These are phyloP conservation scores for Glonium stellatum DNA, from an alignment of 495 filamentous ascomycete genomes.

Conservation along the genomic window DNA sequence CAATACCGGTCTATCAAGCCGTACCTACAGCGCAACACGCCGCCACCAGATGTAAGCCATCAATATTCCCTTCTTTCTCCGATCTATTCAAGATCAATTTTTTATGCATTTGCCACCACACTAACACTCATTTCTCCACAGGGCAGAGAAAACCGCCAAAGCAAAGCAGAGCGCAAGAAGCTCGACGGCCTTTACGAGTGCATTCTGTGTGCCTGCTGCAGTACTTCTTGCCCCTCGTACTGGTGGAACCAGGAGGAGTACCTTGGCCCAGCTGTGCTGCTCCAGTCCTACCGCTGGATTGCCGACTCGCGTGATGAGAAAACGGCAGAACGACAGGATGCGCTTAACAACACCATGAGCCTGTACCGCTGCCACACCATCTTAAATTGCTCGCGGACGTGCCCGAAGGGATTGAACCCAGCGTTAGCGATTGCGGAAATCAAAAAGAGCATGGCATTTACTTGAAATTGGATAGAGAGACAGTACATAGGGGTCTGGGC, in stretches of 20 bases:
- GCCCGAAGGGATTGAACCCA: conserved; percentile 97
- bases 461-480: conserved; percentile 1
- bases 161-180: conserved; percentile 83
- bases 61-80: neutral
- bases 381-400: conserved; percentile 92
- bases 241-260: conserved; percentile 99
- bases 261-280: conserved; percentile 88
- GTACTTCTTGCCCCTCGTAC: conserved; percentile 94
- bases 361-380: conserved; percentile 98
- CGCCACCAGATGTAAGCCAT: conserved; percentile 61
- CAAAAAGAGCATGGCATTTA: conserved; percentile 91
- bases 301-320: conserved; percentile 87
- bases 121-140: conserved; percentile 29
- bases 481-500: neutral
- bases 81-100: neutral
- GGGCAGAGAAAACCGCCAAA: conserved; percentile 87
- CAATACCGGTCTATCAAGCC: conserved; percentile 99
- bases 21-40: conserved; percentile 83
- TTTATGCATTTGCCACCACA: neutral
- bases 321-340: conserved; percentile 76
- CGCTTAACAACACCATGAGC: conserved; percentile 96
- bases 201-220: conserved; percentile 99
- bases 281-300: conserved; percentile 96
- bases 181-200: conserved; percentile 98
- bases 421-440: conserved; percentile 91